Conservation (phyloP, 2,329 filamentous ascomycete species). For the Penicillium sp. region DNA sequence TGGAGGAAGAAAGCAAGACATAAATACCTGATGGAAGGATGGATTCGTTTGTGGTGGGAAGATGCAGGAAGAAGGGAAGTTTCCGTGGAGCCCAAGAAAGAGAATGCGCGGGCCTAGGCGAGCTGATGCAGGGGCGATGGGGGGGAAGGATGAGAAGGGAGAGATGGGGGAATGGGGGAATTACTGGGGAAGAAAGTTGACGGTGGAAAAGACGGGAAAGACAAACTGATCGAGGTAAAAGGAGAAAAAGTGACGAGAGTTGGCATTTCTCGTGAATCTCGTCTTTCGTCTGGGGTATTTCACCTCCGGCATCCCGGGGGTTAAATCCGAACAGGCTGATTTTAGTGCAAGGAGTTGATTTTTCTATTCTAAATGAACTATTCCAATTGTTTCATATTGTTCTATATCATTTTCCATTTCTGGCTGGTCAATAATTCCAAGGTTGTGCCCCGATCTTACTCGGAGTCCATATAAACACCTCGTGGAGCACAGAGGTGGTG, state of each 20-base stretch:
- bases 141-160: slow-evolving; percentile 5
- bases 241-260: background rate
- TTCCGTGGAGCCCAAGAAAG: slow-evolving; percentile 28
- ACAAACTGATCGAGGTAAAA: background rate
- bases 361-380: background rate
- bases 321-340: background rate
- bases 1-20: slow-evolving; percentile 10
- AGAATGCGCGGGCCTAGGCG: slow-evolving; percentile 30
- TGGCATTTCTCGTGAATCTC: slow-evolving; percentile 3
- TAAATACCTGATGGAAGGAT: slow-evolving; percentile 24
- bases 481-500: background rate
- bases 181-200: background rate
- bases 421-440: background rate
- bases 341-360: background rate
- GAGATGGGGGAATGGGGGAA: background rate
- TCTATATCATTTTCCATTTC: background rate
- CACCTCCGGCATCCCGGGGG: slow-evolving; percentile 7
- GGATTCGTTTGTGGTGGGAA: slow-evolving; percentile 28
- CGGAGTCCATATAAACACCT: background rate
- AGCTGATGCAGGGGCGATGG: slow-evolving; percentile 24
- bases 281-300: slow-evolving; percentile 7
- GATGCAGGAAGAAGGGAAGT: slow-evolving; percentile 28
- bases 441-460: background rate
- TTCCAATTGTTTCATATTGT: background rate
- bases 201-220: background rate